Percentiles rank a stretch among this genome's conserved stretches.
Evolutionary conservation across 345 rosid genomes (phyloP).

Genomic region (Eucalyptus sp.): DNA sequence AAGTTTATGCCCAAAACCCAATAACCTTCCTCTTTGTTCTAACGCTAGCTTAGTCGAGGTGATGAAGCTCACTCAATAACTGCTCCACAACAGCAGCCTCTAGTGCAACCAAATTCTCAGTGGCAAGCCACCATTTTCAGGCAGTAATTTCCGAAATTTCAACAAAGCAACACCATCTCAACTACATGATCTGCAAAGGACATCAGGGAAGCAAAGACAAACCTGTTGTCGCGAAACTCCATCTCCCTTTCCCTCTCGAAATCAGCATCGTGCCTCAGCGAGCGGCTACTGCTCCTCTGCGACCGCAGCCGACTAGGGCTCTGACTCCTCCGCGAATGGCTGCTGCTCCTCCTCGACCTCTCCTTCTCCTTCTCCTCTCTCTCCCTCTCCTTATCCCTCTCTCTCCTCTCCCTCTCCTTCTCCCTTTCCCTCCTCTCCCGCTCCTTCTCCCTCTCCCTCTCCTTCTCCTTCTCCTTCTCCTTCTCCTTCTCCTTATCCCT

Average conservation of each 20-base stretch:
- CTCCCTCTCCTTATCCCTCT: conserved; percentile 16
- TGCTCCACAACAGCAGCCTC: neutral
- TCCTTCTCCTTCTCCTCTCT: conserved; percentile 1
- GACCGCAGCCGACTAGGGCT: conserved; percentile 22
- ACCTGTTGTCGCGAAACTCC: conserved; percentile 49
- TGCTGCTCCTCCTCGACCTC: conserved; percentile 14
- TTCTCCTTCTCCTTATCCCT: conserved; percentile 11
- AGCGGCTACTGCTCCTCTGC: conserved; percentile 17
- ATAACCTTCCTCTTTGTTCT: neutral
- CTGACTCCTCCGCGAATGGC: neutral
- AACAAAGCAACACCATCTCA: neutral
- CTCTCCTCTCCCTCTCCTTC: conserved; percentile 17
- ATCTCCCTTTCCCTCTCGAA: conserved; percentile 25
- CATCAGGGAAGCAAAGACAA: neutral
- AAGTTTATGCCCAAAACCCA: neutral
- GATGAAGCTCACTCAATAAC: neutral
- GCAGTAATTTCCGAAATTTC: neutral
- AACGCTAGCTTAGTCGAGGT: neutral
- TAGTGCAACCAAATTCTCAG: neutral
- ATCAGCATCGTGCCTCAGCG: conserved; percentile 25
- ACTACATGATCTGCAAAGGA: neutral
- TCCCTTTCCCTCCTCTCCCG: conserved; percentile 11
- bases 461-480: conserved; percentile 9
- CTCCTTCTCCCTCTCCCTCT: neutral
- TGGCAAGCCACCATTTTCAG: neutral